Conservation (phyloP, 441 rosid species). For the Theobroma grandiflorum region DNA sequence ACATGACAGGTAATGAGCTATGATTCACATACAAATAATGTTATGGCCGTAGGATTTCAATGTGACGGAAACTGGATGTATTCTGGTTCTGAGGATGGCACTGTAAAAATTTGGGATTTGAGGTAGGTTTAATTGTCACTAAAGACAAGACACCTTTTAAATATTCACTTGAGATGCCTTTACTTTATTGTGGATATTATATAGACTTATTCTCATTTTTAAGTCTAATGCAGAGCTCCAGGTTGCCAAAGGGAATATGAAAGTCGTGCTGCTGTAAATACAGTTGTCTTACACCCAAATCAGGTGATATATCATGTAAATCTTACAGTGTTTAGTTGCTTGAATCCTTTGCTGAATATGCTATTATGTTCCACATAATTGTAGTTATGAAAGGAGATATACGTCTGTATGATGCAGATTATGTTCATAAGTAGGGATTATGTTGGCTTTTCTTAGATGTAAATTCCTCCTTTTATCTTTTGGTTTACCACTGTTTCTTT, state of each 20-base stretch:
- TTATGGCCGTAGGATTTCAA: slow-evolving; percentile 97
- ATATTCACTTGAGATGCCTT: neutral
- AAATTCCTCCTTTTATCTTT: slow-evolving; percentile 2
- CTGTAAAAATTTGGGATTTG: slow-evolving; percentile 96
- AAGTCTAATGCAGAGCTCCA: slow-evolving; percentile 73
- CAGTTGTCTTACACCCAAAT: slow-evolving; percentile 94
- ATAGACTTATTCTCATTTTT: slow-evolving; percentile 20
- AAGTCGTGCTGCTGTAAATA: slow-evolving; percentile 92
- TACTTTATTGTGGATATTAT: slow-evolving; percentile 9
- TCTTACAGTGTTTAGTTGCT: neutral
- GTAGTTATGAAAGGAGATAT: neutral
- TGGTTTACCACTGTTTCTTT: neutral
- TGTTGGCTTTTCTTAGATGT: neutral
- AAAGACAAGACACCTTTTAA: neutral
- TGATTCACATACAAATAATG: slow-evolving; percentile 94
- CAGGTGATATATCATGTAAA: slow-evolving; percentile 57
- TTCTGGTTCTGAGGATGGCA: slow-evolving; percentile 98
- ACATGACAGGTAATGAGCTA: slow-evolving; percentile 77
- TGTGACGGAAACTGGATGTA: slow-evolving; percentile 99
- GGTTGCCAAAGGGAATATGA: slow-evolving; percentile 98
- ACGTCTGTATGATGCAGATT: neutral
- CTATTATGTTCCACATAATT: neutral
- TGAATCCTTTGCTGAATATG: neutral
- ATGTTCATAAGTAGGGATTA: neutral
- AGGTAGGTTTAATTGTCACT: slow-evolving; percentile 49